Conservation (phyloP, 495 filamentous ascomycete genomes). For the Acidomyces sp. region DNA sequence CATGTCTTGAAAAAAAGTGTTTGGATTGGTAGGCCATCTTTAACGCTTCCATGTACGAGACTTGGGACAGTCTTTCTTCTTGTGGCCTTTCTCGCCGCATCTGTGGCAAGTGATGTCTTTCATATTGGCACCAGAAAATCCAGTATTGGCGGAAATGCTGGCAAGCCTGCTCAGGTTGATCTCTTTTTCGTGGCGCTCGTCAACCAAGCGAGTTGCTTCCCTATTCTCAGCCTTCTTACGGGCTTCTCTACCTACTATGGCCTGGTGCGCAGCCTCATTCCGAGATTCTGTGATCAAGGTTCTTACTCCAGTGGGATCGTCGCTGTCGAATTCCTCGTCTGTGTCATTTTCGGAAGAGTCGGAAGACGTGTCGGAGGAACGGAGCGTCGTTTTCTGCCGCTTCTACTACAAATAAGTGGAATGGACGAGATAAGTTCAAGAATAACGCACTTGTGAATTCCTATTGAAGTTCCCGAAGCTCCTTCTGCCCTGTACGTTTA, state of each 20-base stretch:
- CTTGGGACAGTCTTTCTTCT: conserved; percentile 30
- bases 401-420: conserved; percentile 12
- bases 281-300: conserved; percentile 26
- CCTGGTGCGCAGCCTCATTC: conserved; percentile 20
- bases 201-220: conserved; percentile 29
- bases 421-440: conserved; percentile 1
- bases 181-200: conserved; percentile 43
- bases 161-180: conserved; percentile 39
- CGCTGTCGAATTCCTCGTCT: conserved; percentile 25
- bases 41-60: too few species aligned
- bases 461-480: conserved; percentile 31
- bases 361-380: conserved; percentile 9
- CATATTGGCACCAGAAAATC: not conserved
- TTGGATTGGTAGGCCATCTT: too few species aligned
- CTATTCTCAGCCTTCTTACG: conserved; percentile 24
- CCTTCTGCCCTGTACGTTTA: conserved; percentile 29
- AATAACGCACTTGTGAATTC: conserved; percentile 11
- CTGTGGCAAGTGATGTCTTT: conserved; percentile 28
- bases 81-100: conserved; percentile 34
- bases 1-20: too few species aligned
- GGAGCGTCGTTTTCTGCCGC: conserved; percentile 13
- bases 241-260: conserved; percentile 23
- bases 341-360: conserved; percentile 32
- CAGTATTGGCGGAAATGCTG: conserved; percentile 34
- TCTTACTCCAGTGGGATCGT: conserved; percentile 26